Evolutionary conservation across 2,329 filamentous ascomycete genomes (phyloP).

Genomic region (Aureobasidium vineae): DNA sequence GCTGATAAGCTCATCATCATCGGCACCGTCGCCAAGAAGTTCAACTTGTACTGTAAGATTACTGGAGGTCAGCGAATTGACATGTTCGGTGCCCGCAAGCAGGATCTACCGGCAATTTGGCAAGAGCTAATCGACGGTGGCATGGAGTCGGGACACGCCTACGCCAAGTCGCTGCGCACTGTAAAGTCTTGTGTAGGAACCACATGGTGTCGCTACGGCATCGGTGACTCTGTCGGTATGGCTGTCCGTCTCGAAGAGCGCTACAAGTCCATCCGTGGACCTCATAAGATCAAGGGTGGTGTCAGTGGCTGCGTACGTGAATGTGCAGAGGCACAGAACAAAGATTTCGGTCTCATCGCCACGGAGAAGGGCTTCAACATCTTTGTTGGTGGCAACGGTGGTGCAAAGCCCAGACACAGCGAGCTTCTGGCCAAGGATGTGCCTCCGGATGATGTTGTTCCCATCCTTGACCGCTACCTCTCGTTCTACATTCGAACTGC

Average conservation of each 20-base stretch:
- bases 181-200: slow-evolving; percentile 92
- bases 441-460: slow-evolving; percentile 74
- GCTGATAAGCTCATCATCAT: slow-evolving; percentile 81
- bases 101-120: slow-evolving; percentile 83
- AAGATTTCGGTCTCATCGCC: slow-evolving; percentile 89
- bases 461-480: slow-evolving; percentile 82
- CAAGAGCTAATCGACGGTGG: slow-evolving; percentile 74
- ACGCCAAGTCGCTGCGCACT: slow-evolving; percentile 82
- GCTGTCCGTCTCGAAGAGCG: slow-evolving; percentile 82
- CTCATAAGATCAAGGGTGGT: slow-evolving; percentile 88
- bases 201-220: slow-evolving; percentile 86
- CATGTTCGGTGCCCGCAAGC: slow-evolving; percentile 87
- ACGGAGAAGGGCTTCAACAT: slow-evolving; percentile 94
- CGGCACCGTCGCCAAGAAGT: slow-evolving; percentile 80
- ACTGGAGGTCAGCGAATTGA: slow-evolving; percentile 90
- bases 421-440: slow-evolving; percentile 86
- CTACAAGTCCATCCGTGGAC: slow-evolving; percentile 85
- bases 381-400: slow-evolving; percentile 86
- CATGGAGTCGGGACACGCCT: slow-evolving; percentile 88
- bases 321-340: slow-evolving; percentile 88
- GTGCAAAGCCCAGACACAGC: slow-evolving; percentile 77
- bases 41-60: slow-evolving; percentile 84
- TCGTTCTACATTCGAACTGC: slow-evolving; percentile 94
- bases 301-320: slow-evolving; percentile 90
- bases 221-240: slow-evolving; percentile 89